Conservation (phyloP, 768 basidiomycete genomes). For the Fomitopsis serialis region DNA sequence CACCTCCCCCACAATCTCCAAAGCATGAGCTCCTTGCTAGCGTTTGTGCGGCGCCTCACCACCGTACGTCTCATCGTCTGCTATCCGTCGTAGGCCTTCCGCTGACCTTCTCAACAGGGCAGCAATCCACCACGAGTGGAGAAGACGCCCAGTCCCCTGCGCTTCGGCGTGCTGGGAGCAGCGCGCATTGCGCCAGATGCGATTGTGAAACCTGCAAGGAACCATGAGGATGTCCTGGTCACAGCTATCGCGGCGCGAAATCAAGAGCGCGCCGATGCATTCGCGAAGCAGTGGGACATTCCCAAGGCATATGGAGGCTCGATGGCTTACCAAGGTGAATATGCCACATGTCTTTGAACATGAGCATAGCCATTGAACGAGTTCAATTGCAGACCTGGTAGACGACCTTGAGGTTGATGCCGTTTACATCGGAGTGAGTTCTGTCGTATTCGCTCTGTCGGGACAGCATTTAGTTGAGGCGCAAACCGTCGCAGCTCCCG, state of each 20-base stretch:
- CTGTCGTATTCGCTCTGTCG: not conserved
- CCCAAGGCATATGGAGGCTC: constrained; percentile 43
- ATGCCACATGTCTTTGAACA: no score
- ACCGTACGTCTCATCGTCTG: no score
- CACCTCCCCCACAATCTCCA: no score
- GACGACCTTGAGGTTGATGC: constrained; percentile 26
- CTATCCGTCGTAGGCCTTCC: no score
- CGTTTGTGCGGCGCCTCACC: no score
- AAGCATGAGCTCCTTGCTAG: no score
- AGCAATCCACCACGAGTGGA: not conserved
- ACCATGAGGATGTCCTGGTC: constrained; percentile 51
- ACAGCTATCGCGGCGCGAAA: constrained; percentile 58
- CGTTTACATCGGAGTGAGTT: constrained; percentile 23
- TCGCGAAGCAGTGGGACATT: constrained; percentile 51
- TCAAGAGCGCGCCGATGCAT: constrained; percentile 37
- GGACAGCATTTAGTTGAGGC: not conserved
- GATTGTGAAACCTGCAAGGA: constrained; percentile 43
- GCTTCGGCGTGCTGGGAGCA: constrained; percentile 46
- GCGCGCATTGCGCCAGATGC: constrained; percentile 49
- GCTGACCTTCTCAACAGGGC: no score
- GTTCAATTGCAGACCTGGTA: constrained; percentile 7
- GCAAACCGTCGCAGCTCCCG: constrained; percentile 20
- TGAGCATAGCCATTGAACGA: not conserved
- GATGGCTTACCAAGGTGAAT: constrained; percentile 46
- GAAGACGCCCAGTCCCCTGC: constrained; percentile 8